Percentiles rank a stretch among this genome's conserved stretches.
phyloP scores from a whole-genome alignment of 2,329 filamentous ascomycete genomes.

The Claviceps capensis region DNA sequence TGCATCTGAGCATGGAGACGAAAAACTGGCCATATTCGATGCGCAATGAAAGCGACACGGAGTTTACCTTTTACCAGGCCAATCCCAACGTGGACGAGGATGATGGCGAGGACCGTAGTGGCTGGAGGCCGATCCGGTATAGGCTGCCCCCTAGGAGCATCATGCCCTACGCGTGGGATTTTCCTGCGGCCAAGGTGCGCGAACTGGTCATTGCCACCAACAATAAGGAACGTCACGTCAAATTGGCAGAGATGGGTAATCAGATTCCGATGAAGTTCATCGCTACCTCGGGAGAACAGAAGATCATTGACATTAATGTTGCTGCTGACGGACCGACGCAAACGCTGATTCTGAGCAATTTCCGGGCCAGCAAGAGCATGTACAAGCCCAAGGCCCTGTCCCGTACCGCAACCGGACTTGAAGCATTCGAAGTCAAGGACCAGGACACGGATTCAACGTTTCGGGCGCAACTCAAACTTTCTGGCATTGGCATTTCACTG shows the following conservation, averaged over 20 bases:
- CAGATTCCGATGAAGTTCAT: conserved; percentile 86
- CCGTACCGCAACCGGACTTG: conserved; percentile 33
- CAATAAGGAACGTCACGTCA: conserved; percentile 65
- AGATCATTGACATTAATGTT: conserved; percentile 94
- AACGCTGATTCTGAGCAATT: conserved; percentile 86
- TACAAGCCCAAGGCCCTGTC: conserved; percentile 51
- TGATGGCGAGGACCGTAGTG: conserved; percentile 66
- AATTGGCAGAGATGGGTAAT: conserved; percentile 91
- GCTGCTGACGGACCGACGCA: conserved; percentile 92
- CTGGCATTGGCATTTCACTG: conserved; percentile 83
- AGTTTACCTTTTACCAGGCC: conserved; percentile 93
- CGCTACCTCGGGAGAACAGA: conserved; percentile 52
- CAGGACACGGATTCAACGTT: conserved; percentile 80
- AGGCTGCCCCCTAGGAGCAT: conserved; percentile 86
- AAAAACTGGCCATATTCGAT: conserved; percentile 98
- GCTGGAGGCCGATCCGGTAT: conserved; percentile 88
- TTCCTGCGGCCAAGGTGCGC: conserved; percentile 91
- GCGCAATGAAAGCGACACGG: conserved; percentile 92
- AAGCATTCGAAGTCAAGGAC: conserved; percentile 81
- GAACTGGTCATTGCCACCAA: conserved; percentile 59
- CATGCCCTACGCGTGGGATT: conserved; percentile 99
- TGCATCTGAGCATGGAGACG: conserved; percentile 78
- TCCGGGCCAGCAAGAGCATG: conserved; percentile 81
- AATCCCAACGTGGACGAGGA: conserved; percentile 90
- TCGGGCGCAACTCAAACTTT: conserved; percentile 74